Base-by-base conservation (phyloP, 805 yeast genomes). In the Cyberlindnera americana region DNA sequence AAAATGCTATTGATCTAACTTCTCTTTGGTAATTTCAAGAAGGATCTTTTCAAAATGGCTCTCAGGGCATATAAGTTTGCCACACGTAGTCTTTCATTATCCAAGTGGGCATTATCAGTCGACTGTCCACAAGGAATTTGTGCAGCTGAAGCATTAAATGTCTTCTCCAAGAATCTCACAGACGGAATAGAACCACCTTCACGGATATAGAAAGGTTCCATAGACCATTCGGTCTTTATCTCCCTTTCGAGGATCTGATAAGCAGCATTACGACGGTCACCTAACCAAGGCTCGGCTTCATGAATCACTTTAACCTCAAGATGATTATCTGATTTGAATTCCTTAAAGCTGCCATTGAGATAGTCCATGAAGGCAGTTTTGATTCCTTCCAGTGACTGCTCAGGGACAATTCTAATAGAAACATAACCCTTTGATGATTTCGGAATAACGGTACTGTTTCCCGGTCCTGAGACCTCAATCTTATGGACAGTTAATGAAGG, bases 181-280 rank as follows among this genome's bases (percentile, higher is more conserved):
- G 91, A 82, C 2, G 99, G 97, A 59, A 91, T 89, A 0, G 97
- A 87, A 0, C 99, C 99, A 45, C 99, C 99, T 65, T 93, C 99
- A 49, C 98, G 76, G 23, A 93, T 86, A 44, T 80, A 82, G 29
- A 91, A 65, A 3, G 98, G 97, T 39, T 84, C 86, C 11, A 69
- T 64, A 0, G 75, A 78, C 99, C 99, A 91, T 40, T 80, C 85
- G 4, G 66, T 60, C 29, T 67, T 63, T 23, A 91, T 67, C 36
- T 84, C 87, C 18, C 75, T 65, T 39, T 72, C 69, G 25, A 93
- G 65, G 8, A 83, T 70, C 51, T 76, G 71, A 59, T 85, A 93
- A 2, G 90, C 87, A 30, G 70, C 71, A 54, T 86, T 89, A 12
- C 69, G 62, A 12, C 90, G 83, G 51, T 93, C 89, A 5, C 97